Evolutionary conservation across 2,329 filamentous ascomycete genomes (phyloP).

Genomic region (Cercospora zeae-maydis): DNA sequence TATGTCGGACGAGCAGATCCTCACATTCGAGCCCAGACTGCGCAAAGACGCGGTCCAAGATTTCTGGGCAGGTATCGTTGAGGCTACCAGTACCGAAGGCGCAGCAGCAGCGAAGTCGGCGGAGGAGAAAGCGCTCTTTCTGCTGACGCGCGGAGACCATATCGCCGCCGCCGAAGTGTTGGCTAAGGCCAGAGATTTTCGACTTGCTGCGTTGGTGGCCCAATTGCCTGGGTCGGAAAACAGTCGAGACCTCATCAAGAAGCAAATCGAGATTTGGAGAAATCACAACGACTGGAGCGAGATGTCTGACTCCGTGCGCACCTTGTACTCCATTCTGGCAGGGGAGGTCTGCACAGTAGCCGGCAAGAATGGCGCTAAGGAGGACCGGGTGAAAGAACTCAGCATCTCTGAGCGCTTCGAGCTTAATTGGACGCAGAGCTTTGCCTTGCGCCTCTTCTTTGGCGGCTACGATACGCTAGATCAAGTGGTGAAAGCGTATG

Average conservation of each 20-base stretch:
- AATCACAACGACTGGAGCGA: slow-evolving; percentile 80
- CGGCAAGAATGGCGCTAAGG: slow-evolving; percentile 70
- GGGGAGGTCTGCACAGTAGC: slow-evolving; percentile 83
- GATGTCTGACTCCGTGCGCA: slow-evolving; percentile 76
- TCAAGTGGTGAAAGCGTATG: slow-evolving; percentile 68
- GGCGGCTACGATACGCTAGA: slow-evolving; percentile 65
- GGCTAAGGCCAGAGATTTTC: slow-evolving; percentile 70
- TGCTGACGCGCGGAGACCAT: slow-evolving; percentile 73
- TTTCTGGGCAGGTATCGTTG: slow-evolving; percentile 56
- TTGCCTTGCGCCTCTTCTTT: slow-evolving; percentile 90
- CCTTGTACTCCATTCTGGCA: slow-evolving; percentile 82
- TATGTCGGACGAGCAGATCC: slow-evolving; percentile 43
- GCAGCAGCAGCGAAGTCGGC: slow-evolving; percentile 58
- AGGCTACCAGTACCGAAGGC: slow-evolving; percentile 39
- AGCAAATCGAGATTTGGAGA: slow-evolving; percentile 81
- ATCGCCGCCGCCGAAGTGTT: slow-evolving; percentile 79
- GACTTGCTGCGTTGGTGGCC: slow-evolving; percentile 78
- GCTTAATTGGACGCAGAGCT: slow-evolving; percentile 89
- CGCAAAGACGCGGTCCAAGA: slow-evolving; percentile 62
- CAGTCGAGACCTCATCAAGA: slow-evolving; percentile 68
- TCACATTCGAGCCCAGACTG: slow-evolving; percentile 39
- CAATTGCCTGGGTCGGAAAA: slow-evolving; percentile 71
- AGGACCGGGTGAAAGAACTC: slow-evolving; percentile 78
- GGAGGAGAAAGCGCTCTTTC: slow-evolving; percentile 80
- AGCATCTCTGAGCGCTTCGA: slow-evolving; percentile 78